Evolutionary conservation across 495 filamentous ascomycete genomes (phyloP).

Genomic region (Penicillium malachiteum): DNA sequence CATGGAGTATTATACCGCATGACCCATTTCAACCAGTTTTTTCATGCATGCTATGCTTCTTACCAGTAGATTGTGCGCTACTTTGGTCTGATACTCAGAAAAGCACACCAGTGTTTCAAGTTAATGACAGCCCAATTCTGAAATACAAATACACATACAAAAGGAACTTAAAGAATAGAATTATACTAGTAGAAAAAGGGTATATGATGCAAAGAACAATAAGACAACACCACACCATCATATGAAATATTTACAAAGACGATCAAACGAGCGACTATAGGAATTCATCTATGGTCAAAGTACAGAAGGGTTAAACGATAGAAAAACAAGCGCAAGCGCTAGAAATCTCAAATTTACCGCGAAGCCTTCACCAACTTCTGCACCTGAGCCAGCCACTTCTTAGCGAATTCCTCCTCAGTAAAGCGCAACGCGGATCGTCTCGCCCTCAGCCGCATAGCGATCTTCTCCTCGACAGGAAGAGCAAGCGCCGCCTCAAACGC

Average conservation of each 20-base stretch:
- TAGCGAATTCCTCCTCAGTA: constrained; percentile 80
- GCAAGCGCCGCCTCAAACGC: constrained; percentile 74
- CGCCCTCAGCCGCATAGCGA: constrained; percentile 71
- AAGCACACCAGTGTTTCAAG: too few species aligned
- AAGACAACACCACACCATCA: neutral
- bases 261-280: neutral
- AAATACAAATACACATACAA: too few species aligned
- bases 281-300: constrained; percentile 2
- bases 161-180: too few species aligned
- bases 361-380: constrained; percentile 59
- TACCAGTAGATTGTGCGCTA: too few species aligned
- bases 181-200: neutral
- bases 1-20: constrained; percentile 5
- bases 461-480: constrained; percentile 62
- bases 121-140: too few species aligned
- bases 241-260: neutral
- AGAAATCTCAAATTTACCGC: constrained; percentile 7
- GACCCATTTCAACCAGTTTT: neutral
- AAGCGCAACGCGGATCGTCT: constrained; percentile 76
- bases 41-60: too few species aligned
- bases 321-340: neutral
- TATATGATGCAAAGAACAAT: constrained; percentile 1
- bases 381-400: constrained; percentile 70
- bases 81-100: too few species aligned
- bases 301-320: neutral